Percentiles rank a stretch among this genome's conserved stretches.
These are phyloP conservation scores for Rhynchospora tenuis DNA, from an alignment of 176 grass and related monocot species.

Conservation along the genomic window DNA sequence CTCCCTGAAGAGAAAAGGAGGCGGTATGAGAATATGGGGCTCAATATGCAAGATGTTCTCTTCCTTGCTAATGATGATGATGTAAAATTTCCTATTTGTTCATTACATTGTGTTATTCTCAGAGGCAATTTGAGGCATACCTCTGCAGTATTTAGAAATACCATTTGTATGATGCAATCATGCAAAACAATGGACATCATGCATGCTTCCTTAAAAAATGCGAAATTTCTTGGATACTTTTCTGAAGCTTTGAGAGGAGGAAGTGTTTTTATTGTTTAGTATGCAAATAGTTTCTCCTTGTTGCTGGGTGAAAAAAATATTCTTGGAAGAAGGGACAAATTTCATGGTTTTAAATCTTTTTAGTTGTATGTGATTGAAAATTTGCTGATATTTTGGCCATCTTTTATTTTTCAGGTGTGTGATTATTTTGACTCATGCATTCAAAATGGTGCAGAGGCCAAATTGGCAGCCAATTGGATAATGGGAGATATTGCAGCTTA, in stretches of 20 bases:
- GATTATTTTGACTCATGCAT: constrained; percentile 79
- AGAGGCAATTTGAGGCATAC: neutral
- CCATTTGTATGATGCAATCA: neutral
- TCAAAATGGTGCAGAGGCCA: constrained; percentile 72
- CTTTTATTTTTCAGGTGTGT: constrained; percentile 55
- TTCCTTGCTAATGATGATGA: constrained; percentile 88
- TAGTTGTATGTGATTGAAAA: constrained; percentile 1
- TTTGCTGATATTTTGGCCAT: constrained; percentile 12
- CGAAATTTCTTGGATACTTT: neutral
- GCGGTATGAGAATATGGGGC: constrained; percentile 81
- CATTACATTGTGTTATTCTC: constrained; percentile 4
- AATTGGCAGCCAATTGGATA: constrained; percentile 91
- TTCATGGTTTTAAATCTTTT: constrained; percentile 12
- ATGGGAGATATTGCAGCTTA: constrained; percentile 95
- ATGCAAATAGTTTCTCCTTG: constrained; percentile 6
- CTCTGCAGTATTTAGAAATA: constrained; percentile 3
- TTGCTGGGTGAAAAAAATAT: neutral
- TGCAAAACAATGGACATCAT: neutral
- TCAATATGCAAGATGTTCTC: constrained; percentile 93
- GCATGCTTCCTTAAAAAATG: neutral
- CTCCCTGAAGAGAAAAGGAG: constrained; percentile 94
- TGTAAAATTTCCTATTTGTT: constrained; percentile 38
- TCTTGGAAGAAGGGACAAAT: neutral
- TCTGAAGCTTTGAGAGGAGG: neutral
- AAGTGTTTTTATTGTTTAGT: neutral